Evolutionary conservation across 2,329 filamentous ascomycete species (phyloP).

Genomic region (Colletotrichum sp.): DNA sequence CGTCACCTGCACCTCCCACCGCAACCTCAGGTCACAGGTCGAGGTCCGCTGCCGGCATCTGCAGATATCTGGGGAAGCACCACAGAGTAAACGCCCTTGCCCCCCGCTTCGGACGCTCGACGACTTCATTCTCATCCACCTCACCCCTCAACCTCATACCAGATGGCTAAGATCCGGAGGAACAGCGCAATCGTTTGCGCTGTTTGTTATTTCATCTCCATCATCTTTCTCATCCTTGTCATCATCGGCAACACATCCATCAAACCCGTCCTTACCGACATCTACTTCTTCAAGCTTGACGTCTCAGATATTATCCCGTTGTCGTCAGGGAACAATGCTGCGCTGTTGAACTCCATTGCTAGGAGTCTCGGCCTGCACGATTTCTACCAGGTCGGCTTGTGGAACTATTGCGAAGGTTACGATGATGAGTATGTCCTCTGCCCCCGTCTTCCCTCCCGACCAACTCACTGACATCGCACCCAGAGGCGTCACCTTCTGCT

Average conservation of each 20-base stretch:
- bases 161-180: conserved; percentile 54
- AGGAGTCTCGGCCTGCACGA: conserved; percentile 87
- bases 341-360: conserved; percentile 85
- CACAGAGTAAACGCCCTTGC: background rate
- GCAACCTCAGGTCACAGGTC: background rate
- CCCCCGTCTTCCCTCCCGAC: background rate
- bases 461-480: conserved; percentile 46
- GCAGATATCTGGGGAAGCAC: conserved; percentile 6
- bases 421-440: conserved; percentile 55
- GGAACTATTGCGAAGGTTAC: conserved; percentile 93
- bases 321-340: conserved; percentile 71
- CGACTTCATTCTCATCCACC: background rate
- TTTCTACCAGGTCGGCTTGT: conserved; percentile 92
- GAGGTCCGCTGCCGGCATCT: background rate
- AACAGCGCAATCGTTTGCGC: conserved; percentile 70
- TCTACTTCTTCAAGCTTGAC: conserved; percentile 87
- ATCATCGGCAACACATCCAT: conserved; percentile 77
- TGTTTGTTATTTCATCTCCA: conserved; percentile 74
- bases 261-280: conserved; percentile 65
- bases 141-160: background rate
- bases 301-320: conserved; percentile 81
- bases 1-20: background rate
- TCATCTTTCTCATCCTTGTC: conserved; percentile 81
- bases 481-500: conserved; percentile 79
- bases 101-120: background rate